phyloP scores from a whole-genome alignment of 768 basidiomycete species.

The Hypholoma sublateritium region DNA sequence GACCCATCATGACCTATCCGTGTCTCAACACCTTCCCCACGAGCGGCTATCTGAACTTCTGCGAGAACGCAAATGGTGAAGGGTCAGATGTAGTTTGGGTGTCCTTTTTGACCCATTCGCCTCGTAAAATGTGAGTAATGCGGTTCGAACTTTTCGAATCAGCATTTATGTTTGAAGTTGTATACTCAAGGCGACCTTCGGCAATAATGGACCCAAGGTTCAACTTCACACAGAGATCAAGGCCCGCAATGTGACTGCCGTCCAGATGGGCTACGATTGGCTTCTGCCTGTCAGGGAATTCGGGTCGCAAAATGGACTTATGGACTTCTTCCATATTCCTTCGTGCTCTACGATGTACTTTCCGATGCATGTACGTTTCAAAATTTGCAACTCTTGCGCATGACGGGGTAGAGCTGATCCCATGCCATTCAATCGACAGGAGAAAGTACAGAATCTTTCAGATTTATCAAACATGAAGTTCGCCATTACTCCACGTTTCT shows the following conservation, averaged over 20 bases:
- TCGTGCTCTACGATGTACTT: constrained; percentile 14
- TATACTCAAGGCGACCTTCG: constrained; percentile 18
- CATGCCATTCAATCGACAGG: constrained; percentile 1
- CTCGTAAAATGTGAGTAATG: constrained; percentile 15
- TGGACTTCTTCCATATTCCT: constrained; percentile 24
- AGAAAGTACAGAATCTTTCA: constrained; percentile 13
- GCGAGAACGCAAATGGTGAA: constrained; percentile 21
- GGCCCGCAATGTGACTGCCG: constrained; percentile 12
- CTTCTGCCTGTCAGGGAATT: constrained; percentile 22
- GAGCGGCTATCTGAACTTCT: constrained; percentile 17
- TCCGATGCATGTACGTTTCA: constrained; percentile 21
- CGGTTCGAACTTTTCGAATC: neutral
- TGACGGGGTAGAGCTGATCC: neutral
- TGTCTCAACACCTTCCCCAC: constrained; percentile 16
- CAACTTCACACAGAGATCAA: constrained; percentile 16
- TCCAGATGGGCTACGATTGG: constrained; percentile 21
- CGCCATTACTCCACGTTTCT: constrained; percentile 15
- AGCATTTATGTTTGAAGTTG: constrained; percentile 8
- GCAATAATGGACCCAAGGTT: constrained; percentile 8
- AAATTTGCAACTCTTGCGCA: neutral
- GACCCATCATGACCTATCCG: constrained; percentile 19
- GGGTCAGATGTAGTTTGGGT: constrained; percentile 22
- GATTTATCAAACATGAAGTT: constrained; percentile 21
- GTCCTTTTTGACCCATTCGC: constrained; percentile 16
- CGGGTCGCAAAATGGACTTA: constrained; percentile 15